phyloP scores from a whole-genome alignment of 106 monocot species.

The Vanilla planifolia region DNA sequence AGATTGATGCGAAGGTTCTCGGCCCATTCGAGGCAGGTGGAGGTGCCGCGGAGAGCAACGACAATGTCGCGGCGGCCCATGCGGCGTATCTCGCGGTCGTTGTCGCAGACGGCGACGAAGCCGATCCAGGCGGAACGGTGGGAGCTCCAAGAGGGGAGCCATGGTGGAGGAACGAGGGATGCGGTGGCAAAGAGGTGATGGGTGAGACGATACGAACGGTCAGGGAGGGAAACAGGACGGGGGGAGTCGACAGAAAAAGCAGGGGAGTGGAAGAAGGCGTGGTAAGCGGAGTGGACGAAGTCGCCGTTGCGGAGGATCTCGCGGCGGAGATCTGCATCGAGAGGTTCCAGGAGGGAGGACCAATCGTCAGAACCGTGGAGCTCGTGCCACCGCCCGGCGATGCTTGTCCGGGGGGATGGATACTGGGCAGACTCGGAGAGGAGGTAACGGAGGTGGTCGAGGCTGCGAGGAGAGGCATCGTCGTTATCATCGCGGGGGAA shows the following conservation, averaged over 20 bases:
- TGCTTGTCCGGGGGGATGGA: conserved; percentile 16
- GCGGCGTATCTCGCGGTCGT: conserved; percentile 16
- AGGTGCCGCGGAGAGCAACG: conserved; percentile 8
- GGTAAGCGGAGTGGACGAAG: conserved; percentile 31
- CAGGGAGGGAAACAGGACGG: conserved; percentile 18
- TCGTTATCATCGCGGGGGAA: background rate
- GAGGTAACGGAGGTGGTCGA: conserved; percentile 3
- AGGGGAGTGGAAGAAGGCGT: conserved; percentile 14
- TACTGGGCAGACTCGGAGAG: background rate
- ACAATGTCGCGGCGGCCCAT: conserved; percentile 18
- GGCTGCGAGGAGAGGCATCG: background rate
- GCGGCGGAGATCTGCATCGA: conserved; percentile 39
- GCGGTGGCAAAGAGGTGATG: conserved; percentile 64
- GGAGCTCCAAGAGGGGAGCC: background rate
- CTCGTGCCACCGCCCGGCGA: conserved; percentile 18
- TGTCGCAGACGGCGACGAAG: conserved; percentile 30
- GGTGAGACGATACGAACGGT: conserved; percentile 44
- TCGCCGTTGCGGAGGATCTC: conserved; percentile 35
- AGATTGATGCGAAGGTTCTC: conserved; percentile 65
- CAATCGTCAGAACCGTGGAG: conserved; percentile 32
- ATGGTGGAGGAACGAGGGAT: conserved; percentile 35
- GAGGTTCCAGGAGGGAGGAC: conserved; percentile 32
- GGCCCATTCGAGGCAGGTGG: conserved; percentile 71
- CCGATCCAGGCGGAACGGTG: conserved; percentile 24
- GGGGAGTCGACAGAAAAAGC: conserved; percentile 14